Percentiles rank a stretch among this genome's conserved stretches.
phyloP scores from a whole-genome alignment of 768 basidiomycete species.

The Lactifluus rugatus region DNA sequence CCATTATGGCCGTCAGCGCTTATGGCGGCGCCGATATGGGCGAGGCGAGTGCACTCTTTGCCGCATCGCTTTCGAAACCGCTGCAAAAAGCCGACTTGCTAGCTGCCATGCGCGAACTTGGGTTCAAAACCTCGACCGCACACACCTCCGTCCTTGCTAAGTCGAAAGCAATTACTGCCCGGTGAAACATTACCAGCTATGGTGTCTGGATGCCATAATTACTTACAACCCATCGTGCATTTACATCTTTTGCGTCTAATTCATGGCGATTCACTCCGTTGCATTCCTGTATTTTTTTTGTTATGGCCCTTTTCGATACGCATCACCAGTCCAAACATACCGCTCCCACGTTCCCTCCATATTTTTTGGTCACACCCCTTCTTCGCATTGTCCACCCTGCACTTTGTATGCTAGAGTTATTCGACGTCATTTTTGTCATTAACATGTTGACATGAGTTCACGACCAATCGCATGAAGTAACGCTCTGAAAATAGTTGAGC shows the following conservation, averaged over 20 bases:
- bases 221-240: conserved; percentile 6
- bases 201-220: conserved; percentile 10
- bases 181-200: conserved; percentile 8
- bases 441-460: neutral
- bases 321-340: conserved; percentile 1
- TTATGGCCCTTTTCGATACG: conserved; percentile 8
- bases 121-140: conserved; percentile 79
- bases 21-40: conserved; percentile 64
- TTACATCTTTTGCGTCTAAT: conserved; percentile 1
- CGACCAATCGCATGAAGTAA: neutral
- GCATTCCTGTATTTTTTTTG: conserved; percentile 9
- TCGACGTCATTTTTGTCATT: conserved; percentile 3
- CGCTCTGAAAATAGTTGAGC: neutral
- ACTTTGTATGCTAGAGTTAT: conserved; percentile 19
- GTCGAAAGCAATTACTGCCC: conserved; percentile 7
- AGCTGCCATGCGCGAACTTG: conserved; percentile 70
- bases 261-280: neutral
- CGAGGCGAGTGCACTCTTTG: conserved; percentile 60
- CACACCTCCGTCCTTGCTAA: conserved; percentile 30
- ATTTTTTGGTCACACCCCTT: neutral
- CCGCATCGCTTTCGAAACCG: conserved; percentile 80
- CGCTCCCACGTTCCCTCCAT: conserved; percentile 6
- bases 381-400: conserved; percentile 10
- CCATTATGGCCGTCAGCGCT: conserved; percentile 86
- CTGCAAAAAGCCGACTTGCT: conserved; percentile 81